Evolutionary conservation across 106 monocot species (phyloP).

Genomic region (Apostasia shenzhenica): DNA sequence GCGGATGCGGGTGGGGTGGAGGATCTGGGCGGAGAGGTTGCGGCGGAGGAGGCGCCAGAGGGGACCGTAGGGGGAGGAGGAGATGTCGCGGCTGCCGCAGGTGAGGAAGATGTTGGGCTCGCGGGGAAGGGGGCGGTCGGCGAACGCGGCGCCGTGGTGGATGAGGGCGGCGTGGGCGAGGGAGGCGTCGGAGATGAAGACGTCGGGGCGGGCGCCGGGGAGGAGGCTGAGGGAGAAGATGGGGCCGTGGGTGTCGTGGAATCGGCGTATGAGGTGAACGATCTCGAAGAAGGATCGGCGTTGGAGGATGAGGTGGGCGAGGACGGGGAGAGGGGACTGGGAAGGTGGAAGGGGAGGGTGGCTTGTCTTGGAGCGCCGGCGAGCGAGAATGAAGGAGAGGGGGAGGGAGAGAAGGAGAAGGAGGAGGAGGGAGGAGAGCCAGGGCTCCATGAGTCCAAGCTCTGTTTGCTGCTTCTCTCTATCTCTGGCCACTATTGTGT

Average conservation of each 20-base stretch:
- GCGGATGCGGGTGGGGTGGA: constrained; percentile 10
- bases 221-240: constrained; percentile 21
- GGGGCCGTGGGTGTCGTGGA: constrained; percentile 9
- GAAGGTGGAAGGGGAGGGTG: constrained; percentile 17
- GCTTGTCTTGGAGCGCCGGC: neutral
- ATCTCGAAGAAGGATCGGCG: neutral
- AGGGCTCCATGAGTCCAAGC: neutral
- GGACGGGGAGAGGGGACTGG: constrained; percentile 13
- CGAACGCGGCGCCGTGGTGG: constrained; percentile 13
- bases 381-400: neutral
- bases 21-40: constrained; percentile 17
- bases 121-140: constrained; percentile 8
- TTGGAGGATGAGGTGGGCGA: constrained; percentile 24
- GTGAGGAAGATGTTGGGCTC: neutral
- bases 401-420: neutral
- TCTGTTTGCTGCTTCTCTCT: too few species aligned
- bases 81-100: constrained; percentile 3
- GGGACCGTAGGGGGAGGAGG: constrained; percentile 14
- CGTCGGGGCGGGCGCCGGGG: constrained; percentile 3
- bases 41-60: constrained; percentile 27
- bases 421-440: neutral
- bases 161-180: constrained; percentile 23
- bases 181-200: constrained; percentile 20
- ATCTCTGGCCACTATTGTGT: too few species aligned
- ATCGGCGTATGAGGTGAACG: neutral